These are phyloP conservation scores for Orbilia oligospora DNA, from an alignment of 2,329 filamentous ascomycete genomes.

Conservation along the genomic window DNA sequence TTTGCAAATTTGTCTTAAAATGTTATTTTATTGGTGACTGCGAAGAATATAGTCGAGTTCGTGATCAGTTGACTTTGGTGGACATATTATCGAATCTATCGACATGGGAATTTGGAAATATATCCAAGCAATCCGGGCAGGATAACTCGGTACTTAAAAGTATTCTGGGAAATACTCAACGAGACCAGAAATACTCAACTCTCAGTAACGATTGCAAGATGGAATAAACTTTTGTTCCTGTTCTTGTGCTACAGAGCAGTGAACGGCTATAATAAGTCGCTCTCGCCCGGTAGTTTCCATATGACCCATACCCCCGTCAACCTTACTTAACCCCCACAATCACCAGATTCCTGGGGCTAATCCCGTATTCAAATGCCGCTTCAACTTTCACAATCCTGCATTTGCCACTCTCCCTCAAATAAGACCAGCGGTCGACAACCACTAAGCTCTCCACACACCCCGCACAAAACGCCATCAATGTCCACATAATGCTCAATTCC, in stretches of 20 bases:
- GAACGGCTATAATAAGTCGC: not conserved
- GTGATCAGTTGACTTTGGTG: not conserved
- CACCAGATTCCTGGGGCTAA: slow-evolving; percentile 58
- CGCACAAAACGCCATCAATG: slow-evolving; percentile 94
- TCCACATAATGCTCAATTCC: slow-evolving; percentile 90
- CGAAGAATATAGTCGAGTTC: not conserved
- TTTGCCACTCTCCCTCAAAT: slow-evolving; percentile 81
- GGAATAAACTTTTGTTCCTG: not conserved
- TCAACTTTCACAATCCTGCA: slow-evolving; percentile 65
- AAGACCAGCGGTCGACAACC: slow-evolving; percentile 90
- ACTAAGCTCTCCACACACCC: slow-evolving; percentile 90
- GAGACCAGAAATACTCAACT: no score
- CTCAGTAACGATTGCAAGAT: not conserved
- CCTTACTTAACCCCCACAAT: slow-evolving; percentile 52
- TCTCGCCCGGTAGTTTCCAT: not conserved
- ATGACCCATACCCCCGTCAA: no score
- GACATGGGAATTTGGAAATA: slow-evolving; percentile 15
- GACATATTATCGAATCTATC: slow-evolving; percentile 13
- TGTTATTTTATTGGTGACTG: not conserved
- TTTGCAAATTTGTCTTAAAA: no score
- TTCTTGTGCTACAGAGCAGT: not conserved
- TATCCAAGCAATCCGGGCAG: not conserved
- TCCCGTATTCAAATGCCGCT: slow-evolving; percentile 48
- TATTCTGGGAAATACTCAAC: no score
- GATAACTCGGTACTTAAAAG: not conserved